Percentiles rank a stretch among this genome's conserved stretches.
Evolutionary conservation across 331 rosid species (phyloP).

Genomic region (Dryas integrifolia): DNA sequence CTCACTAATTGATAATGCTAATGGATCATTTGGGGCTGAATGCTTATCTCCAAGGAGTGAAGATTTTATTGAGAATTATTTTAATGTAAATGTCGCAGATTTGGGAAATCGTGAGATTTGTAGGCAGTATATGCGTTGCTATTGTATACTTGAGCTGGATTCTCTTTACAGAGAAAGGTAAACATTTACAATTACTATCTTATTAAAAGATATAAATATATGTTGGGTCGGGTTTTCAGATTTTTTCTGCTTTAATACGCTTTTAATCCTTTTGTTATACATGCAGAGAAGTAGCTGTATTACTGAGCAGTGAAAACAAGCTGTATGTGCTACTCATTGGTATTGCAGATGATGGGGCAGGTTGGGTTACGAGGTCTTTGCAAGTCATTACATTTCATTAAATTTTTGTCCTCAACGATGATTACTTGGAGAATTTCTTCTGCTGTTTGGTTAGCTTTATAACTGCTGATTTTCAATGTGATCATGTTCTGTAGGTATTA

Average conservation of each 20-base stretch:
- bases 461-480: conserved; percentile 22
- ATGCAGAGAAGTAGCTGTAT: conserved; percentile 71
- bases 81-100: conserved; percentile 63
- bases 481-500: conserved; percentile 42
- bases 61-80: conserved; percentile 53
- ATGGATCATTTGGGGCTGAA: conserved; percentile 25
- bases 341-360: conserved; percentile 58
- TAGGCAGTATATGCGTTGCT: conserved; percentile 50
- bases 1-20: conserved; percentile 30
- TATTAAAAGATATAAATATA: background rate
- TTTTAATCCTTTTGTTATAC: conserved; percentile 10
- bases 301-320: conserved; percentile 77
- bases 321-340: conserved; percentile 60
- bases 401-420: conserved; percentile 11
- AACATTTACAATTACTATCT: background rate
- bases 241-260: background rate
- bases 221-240: background rate
- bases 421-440: conserved; percentile 11
- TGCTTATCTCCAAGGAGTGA: conserved; percentile 31
- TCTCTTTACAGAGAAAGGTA: conserved; percentile 58
- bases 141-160: conserved; percentile 55
- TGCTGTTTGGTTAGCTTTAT: conserved; percentile 12
- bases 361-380: conserved; percentile 40
- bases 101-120: conserved; percentile 58
- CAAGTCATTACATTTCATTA: conserved; percentile 13